A percentile compares a stretch with the other conserved stretches of the same genome.
Conservation (phyloP, 768 basidiomycete genomes). For the Lactarius sp. region DNA sequence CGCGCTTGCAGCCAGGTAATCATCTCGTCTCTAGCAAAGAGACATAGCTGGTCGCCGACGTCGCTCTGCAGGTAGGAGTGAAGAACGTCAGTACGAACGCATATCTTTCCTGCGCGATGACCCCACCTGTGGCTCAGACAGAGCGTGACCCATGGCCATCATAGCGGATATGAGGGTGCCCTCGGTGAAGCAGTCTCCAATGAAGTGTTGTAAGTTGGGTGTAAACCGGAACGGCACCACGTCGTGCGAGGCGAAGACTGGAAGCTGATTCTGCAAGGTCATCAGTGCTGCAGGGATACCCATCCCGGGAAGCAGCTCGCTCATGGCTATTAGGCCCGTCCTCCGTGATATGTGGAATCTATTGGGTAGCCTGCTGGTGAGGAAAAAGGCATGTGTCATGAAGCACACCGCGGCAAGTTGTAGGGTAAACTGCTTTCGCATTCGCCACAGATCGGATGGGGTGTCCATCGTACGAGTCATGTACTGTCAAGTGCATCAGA, state of each 20-base stretch:
- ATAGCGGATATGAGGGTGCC: constrained; percentile 82
- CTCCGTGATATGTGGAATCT: constrained; percentile 88
- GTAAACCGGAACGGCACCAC: constrained; percentile 96
- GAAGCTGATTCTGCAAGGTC: constrained; percentile 42
- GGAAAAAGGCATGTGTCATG: constrained; percentile 83
- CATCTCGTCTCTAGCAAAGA: constrained; percentile 93
- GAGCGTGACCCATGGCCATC: constrained; percentile 84
- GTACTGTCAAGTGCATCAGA: constrained; percentile 50
- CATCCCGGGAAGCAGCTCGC: constrained; percentile 82
- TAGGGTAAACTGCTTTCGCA: constrained; percentile 93
- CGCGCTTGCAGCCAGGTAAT: constrained; percentile 63
- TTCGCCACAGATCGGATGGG: constrained; percentile 87
- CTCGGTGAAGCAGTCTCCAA: constrained; percentile 85
- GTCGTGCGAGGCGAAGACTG: constrained; percentile 71
- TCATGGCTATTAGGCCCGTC: constrained; percentile 89
- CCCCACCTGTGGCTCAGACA: constrained; percentile 85
- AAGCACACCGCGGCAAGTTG: constrained; percentile 87
- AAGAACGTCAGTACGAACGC: constrained; percentile 7
- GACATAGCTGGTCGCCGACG: constrained; percentile 83
- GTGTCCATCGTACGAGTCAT: constrained; percentile 83
- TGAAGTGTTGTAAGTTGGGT: constrained; percentile 91
- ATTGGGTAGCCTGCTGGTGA: constrained; percentile 76
- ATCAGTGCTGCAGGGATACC: constrained; percentile 16
- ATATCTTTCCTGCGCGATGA: background rate
- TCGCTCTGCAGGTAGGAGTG: constrained; percentile 56